Evolutionary conservation across 2,329 filamentous ascomycete species (phyloP).

Genomic region (Alternaria tenuissima): DNA sequence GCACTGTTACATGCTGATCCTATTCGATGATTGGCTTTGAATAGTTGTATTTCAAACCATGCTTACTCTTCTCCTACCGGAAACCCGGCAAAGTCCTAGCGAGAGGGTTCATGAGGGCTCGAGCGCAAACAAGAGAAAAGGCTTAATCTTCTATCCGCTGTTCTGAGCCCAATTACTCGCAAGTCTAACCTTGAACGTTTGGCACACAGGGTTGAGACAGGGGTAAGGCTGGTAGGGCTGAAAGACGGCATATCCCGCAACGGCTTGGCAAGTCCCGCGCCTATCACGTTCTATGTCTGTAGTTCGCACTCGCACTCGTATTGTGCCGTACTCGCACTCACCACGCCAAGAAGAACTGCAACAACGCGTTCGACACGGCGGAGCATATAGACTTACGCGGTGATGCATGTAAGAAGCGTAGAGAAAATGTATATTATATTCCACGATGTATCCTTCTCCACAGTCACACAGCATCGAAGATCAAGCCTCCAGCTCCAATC

Average conservation of each 20-base stretch:
- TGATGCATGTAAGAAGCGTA: not conserved
- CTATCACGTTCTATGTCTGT: not conserved
- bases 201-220: too few relatives aligned
- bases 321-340: not conserved
- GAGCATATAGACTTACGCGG: not conserved
- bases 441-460: not conserved
- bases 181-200: not conserved
- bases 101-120: not conserved
- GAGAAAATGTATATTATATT: not conserved
- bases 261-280: not conserved
- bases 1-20: not conserved
- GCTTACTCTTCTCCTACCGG: not conserved
- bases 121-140: not conserved
- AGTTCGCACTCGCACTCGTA: constrained; percentile 2
- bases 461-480: not conserved
- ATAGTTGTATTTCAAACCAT: not conserved
- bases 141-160: not conserved
- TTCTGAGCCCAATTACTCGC: not conserved
- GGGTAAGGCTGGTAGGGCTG: not conserved
- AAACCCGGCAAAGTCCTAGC: not conserved
- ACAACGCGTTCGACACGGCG: constrained; percentile 1
- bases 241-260: not conserved
- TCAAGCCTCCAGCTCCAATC: not conserved
- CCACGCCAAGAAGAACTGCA: not conserved
- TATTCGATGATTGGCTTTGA: not conserved